A percentile compares a stretch with the other conserved stretches of the same genome.
These are phyloP conservation scores for Eleusine coracana DNA, from an alignment of 176 grass and related monocot genomes.

Conservation along the genomic window DNA sequence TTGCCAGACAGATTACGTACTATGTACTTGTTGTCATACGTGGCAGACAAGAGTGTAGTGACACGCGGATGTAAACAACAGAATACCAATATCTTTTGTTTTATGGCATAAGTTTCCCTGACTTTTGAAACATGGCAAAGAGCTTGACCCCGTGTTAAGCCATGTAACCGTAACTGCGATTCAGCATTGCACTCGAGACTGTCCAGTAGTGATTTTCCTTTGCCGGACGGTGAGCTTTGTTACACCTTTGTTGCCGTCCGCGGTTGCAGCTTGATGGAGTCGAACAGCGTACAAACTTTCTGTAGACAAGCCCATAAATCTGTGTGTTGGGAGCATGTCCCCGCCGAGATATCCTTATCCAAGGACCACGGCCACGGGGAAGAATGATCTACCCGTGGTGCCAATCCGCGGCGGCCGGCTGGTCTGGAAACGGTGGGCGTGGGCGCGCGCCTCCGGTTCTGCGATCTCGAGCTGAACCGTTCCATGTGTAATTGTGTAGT, in stretches of 20 bases:
- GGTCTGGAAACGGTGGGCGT: not conserved
- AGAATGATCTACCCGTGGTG: not conserved
- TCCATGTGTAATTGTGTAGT: too few species aligned
- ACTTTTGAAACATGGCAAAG: not conserved
- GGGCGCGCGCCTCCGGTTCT: not conserved
- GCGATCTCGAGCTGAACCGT: not conserved
- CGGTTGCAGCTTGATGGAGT: too few species aligned
- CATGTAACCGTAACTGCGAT: not conserved
- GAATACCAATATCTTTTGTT: not conserved
- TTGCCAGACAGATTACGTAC: not conserved
- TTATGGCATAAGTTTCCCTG: not conserved
- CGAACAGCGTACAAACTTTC: too few species aligned
- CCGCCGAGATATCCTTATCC: not conserved
- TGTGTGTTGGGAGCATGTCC: too few species aligned
- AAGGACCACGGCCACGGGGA: not conserved
- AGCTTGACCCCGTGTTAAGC: not conserved
- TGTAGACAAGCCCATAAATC: not conserved
- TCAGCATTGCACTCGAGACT: not conserved
- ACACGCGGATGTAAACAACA: not conserved
- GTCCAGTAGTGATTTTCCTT: not conserved
- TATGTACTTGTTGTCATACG: not conserved
- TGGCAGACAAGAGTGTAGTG: not conserved
- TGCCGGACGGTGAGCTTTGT: too few species aligned
- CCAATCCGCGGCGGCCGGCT: not conserved
- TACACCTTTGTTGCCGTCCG: too few species aligned